Conservation (phyloP, 2,329 filamentous ascomycete species). For the Helotiales sp. region DNA sequence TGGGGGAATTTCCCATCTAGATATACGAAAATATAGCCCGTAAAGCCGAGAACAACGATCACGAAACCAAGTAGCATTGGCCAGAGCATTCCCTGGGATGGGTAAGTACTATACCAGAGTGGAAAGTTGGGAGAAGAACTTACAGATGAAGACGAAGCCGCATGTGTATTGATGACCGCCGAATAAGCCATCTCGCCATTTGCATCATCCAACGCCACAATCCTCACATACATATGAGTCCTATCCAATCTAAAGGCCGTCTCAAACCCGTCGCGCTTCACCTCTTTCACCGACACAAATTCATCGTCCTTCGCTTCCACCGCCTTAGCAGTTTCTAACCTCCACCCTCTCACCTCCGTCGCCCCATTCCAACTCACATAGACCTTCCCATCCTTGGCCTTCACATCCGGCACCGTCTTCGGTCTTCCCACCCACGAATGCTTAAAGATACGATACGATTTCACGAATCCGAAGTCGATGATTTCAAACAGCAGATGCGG, state of each 20-base stretch:
- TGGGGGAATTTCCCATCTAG: neutral
- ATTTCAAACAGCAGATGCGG: conserved; percentile 29
- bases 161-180: conserved; percentile 10
- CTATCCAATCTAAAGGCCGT: conserved; percentile 14
- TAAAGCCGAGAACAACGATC: neutral
- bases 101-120: conserved; percentile 6
- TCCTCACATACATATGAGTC: conserved; percentile 9
- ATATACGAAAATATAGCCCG: neutral
- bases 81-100: neutral
- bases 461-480: conserved; percentile 18
- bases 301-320: conserved; percentile 7
- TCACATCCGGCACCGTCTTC: conserved; percentile 26
- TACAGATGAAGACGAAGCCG: conserved; percentile 11
- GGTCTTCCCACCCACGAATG: conserved; percentile 31
- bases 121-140: neutral
- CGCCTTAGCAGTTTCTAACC: conserved; percentile 11
- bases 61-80: neutral
- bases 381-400: conserved; percentile 21
- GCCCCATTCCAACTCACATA: conserved; percentile 39
- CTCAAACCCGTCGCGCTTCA: conserved; percentile 20
- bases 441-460: conserved; percentile 33
- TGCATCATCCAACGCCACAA: conserved; percentile 13
- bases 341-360: conserved; percentile 32
- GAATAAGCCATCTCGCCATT: conserved; percentile 12
- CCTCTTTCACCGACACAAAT: conserved; percentile 12